These are phyloP conservation scores for Caryopteris hybrid DNA, from an alignment of 305 asterid genomes.

Conservation along the genomic window DNA sequence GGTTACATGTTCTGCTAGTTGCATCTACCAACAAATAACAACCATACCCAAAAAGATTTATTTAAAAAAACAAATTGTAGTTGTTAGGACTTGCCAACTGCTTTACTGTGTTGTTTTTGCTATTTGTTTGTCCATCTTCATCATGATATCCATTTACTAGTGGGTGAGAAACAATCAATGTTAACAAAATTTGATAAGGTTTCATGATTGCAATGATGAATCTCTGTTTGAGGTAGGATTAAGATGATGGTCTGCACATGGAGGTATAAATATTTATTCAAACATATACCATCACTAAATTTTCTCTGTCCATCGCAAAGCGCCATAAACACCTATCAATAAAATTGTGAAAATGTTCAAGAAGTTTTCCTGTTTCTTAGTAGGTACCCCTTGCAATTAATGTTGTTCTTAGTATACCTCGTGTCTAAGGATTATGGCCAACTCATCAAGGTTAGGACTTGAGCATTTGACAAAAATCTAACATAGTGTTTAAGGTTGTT, in stretches of 20 bases:
- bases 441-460: background rate
- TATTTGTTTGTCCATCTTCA: background rate
- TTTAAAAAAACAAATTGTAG: background rate
- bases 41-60: background rate
- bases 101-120: constrained; percentile 6
- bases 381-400: background rate
- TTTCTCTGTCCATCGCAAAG: background rate
- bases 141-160: background rate
- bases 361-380: constrained; percentile 2
- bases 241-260: background rate
- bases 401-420: background rate
- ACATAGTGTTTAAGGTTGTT: background rate
- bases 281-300: background rate
- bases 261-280: background rate
- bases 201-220: constrained; percentile 11
- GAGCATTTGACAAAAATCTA: background rate
- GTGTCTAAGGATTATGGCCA: background rate
- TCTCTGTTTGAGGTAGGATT: constrained; percentile 4
- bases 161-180: background rate
- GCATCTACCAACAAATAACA: background rate
- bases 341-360: background rate
- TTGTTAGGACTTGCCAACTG: background rate
- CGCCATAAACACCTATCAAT: background rate
- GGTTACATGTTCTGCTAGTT: too few species aligned
- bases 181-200: constrained; percentile 11